Base-by-base conservation (phyloP, 257 asterid species). In the Cruciata laevipes region DNA sequence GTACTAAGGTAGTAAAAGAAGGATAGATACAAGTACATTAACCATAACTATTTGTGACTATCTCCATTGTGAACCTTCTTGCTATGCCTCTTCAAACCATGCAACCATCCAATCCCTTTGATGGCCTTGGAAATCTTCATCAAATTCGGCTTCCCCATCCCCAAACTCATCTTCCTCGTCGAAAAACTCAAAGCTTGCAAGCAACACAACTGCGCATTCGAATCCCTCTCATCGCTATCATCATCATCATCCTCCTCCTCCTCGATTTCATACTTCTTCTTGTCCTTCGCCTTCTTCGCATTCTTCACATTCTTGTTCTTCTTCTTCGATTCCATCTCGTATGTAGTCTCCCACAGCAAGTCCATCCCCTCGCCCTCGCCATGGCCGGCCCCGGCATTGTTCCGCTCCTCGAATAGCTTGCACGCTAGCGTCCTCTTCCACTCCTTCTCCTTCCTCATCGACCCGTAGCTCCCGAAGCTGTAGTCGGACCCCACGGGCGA, bases 71-170 rank as follows among this genome's bases (percentile, higher is more conserved):
- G 95, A 73, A 89, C 96, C 85, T 86, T 94, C 87, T 93, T 88
- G 85, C 85, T 85, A 30, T 80, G 82, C 84, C 80, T 88, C 71
- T 72, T 80, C 40, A 77, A 79, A 44, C 79, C 74, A 68, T 83
- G 91, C 80, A 93, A 58, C 99, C 99, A 94, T 25, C 97, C 95
- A 63, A 90, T 49, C 62, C 97, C 95, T 81, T 80, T 90, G 38
- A 93, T 81, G 61, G 91, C 97, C 76, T 88, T 93, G 0, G 97
- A 70, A 56, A 93, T 74, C 88, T 80, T 94, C 6, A 78, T 80
- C 38, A 94, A 84, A 69, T 86, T 90, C 32, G 91, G 96, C 75
- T 72, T 90, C 69, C 88, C 86, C 63, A 90, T 82, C 0, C 99
- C 92, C 70, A 86, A 49, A 69, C 81, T 86, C 95, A 90, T 81